Evolutionary conservation across 164 flowering plant genomes (phyloP), one percentile per base, ranked within the genome.

Genomic region (Cinnamomum micranthum): DNA sequence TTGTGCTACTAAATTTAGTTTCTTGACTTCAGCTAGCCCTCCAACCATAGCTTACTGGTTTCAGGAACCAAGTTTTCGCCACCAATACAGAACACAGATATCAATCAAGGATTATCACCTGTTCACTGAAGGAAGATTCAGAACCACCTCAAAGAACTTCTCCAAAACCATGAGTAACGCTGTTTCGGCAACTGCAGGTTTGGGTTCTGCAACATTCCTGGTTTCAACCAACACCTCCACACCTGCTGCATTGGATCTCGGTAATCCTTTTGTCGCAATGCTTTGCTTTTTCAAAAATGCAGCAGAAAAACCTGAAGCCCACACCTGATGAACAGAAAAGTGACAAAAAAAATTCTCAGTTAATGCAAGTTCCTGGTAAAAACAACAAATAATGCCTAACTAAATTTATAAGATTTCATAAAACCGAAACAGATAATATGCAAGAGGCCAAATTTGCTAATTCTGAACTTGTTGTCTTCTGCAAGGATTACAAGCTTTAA

Each of bases 301-400:
- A 75, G 98, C 98, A 74, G 98, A 92, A 83, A 96, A 96, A 65
- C 99, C 99, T 10, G 97, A 91, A 22, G 99, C 98, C 95, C 97
- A 94, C 11, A 96, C 98, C 97, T 96, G 47, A 50, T 19, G 51
- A 63, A 62, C 15, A 72, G 60, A 6, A 6, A 55, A 55, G 13
- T 31, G 47, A 28, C 20, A 28, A 28, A 27, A 11, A 11, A 25
- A 28, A 11, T 28, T 27, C 20, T 67, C 69, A 67, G 50, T 67
- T 41, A 1, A 41, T 41, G 47, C 47, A 41, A 35, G 2, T 35
- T 41, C 47, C 47, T 41, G 7, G 47, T 41, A 41, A 41, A 35
- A 41, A 6, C 47, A 41, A 41, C 47, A 41, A 41, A 31, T 31
- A 31, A 31, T 31, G 35, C 35, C 35, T 31, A 4, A 31, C 35